These are phyloP conservation scores for Luffa acutangula DNA, from an alignment of 306 rosid genomes.

Conservation along the genomic window DNA sequence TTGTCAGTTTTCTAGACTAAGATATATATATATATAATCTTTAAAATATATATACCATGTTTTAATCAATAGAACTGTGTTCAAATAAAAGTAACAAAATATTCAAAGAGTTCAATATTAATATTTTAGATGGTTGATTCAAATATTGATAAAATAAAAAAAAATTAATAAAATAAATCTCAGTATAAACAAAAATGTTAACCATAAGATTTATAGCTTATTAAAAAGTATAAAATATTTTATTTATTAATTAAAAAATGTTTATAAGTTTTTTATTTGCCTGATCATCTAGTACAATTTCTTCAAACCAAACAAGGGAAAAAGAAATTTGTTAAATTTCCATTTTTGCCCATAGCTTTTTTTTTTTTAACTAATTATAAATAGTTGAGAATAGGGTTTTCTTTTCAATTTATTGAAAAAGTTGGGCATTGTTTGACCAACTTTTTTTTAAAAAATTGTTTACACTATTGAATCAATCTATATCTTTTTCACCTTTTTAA, in stretches of 20 bases:
- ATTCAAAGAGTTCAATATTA: no score
- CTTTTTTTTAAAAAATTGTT: neutral
- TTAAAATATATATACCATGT: no score
- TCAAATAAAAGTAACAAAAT: no score
- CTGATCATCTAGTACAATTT: neutral
- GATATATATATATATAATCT: no score
- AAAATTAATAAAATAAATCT: no score
- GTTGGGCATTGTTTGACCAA: neutral
- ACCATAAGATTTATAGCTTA: no score
- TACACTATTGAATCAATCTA: neutral
- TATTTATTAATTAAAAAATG: no score
- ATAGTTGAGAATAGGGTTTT: slow-evolving; percentile 2
- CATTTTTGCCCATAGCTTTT: neutral
- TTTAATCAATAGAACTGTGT: no score
- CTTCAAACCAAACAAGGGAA: neutral
- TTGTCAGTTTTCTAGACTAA: neutral
- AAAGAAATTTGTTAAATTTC: neutral
- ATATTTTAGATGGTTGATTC: no score
- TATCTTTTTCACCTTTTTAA: neutral
- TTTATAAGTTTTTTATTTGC: neutral
- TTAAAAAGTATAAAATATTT: no score
- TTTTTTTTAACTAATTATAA: neutral
- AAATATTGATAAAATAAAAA: no score
- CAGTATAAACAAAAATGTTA: no score
- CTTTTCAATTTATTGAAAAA: neutral